A percentile compares a stretch with the other conserved stretches of the same genome.
phyloP scores from a whole-genome alignment of 768 basidiomycete genomes.

The Lentinus tigrinus region DNA sequence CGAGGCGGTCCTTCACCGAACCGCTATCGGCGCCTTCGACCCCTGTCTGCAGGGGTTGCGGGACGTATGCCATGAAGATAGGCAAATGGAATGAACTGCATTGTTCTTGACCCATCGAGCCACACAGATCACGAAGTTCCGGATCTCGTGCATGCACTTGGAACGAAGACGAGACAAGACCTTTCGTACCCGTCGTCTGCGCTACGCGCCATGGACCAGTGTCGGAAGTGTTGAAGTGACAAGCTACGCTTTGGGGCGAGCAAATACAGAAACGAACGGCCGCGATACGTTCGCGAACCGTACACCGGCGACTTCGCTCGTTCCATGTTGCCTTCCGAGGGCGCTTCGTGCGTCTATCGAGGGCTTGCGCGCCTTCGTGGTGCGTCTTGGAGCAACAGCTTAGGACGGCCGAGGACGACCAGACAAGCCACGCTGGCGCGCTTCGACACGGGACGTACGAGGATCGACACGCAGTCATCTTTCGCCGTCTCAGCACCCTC shows the following conservation, averaged over 20 bases:
- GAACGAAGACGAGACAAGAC: neutral
- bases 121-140: neutral
- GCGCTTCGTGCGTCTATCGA: conserved; percentile 15
- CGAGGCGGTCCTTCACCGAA: conserved; percentile 10
- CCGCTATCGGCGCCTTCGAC: conserved; percentile 15
- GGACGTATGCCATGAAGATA: conserved; percentile 12
- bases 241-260: neutral
- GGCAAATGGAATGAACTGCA: conserved; percentile 11
- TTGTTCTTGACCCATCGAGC: conserved; percentile 3
- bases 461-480: conserved; percentile 4
- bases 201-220: neutral
- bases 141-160: neutral
- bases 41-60: conserved; percentile 9
- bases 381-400: conserved; percentile 7
- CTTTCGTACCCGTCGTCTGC: neutral
- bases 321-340: conserved; percentile 13
- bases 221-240: neutral
- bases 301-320: conserved; percentile 4
- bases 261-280: neutral
- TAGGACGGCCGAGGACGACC: conserved; percentile 4
- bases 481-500: conserved; percentile 10
- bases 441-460: conserved; percentile 15
- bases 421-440: conserved; percentile 6
- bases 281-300: neutral
- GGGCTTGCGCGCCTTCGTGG: conserved; percentile 6